Percentiles rank a stretch among this genome's conserved stretches.
Conservation (phyloP, 495 filamentous ascomycete species). For the Aspergillus sclerotiicarbonarius region DNA sequence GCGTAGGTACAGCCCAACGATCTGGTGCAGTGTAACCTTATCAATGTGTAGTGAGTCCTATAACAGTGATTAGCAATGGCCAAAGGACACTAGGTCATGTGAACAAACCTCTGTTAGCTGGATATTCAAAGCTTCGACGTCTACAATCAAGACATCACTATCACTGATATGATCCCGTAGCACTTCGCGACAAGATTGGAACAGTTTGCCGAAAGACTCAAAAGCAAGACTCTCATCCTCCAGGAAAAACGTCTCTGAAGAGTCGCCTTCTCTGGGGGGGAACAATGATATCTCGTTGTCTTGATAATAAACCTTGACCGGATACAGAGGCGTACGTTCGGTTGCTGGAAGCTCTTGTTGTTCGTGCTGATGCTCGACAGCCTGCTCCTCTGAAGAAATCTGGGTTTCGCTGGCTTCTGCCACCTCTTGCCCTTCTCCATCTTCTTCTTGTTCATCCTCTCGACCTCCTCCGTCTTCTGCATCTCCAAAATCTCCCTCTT, state of each 20-base stretch:
- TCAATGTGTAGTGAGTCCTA: conserved; percentile 47
- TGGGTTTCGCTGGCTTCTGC: not conserved
- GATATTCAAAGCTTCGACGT: conserved; percentile 65
- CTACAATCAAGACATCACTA: conserved; percentile 67
- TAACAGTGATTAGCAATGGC: conserved; percentile 26
- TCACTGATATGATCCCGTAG: conserved; percentile 64
- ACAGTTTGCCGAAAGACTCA: conserved; percentile 55
- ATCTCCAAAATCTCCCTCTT: conserved; percentile 13
- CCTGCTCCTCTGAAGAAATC: not conserved
- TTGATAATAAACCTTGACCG: conserved; percentile 63
- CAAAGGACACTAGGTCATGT: not conserved
- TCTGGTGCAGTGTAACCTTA: conserved; percentile 50
- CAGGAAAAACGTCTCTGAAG: conserved; percentile 71
- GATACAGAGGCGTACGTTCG: conserved; percentile 32
- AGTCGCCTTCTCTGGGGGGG: conserved; percentile 60
- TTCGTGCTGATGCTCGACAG: not conserved
- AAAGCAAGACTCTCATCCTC: conserved; percentile 61
- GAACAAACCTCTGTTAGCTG: conserved; percentile 68
- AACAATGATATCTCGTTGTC: conserved; percentile 70
- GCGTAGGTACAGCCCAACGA: conserved; percentile 57
- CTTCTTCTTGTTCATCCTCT: not conserved
- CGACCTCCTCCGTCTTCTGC: conserved; percentile 1
- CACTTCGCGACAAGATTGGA: conserved; percentile 63
- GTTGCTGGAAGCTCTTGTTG: not conserved
- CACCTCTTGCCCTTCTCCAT: not conserved